Evolutionary conservation across 2,329 filamentous ascomycete genomes (phyloP), one percentile per base, ranked within the genome.

Genomic region (Orbilia oligospora): DNA sequence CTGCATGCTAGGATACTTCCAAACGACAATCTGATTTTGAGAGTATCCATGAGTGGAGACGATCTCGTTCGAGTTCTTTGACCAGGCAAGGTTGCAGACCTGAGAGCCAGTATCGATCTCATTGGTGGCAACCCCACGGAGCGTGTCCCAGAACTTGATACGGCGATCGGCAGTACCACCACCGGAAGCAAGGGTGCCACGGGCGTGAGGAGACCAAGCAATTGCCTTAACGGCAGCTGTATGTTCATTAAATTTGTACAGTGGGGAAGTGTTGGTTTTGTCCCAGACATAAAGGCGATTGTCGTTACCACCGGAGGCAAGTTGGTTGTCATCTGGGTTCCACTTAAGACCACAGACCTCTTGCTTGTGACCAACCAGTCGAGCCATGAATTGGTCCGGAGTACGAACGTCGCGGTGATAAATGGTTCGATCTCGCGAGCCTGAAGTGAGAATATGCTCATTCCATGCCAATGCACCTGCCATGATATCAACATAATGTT

Each of bases 281-380:
- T 99, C 96, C 96, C 96, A 99, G 24, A 99, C 94, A 89, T 98
- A 96, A 55, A 99, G 88, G 84, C 98, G 98, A 86, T 99, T 99
- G 86, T 99, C 96, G 84, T 99, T 99, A 5, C 96, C 96, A 63
- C 96, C 96, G 70, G 93, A 97, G 12, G 96, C 96, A 27, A 99
- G 88, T 84, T 99, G 96, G 4, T 94, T 93, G 82, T 97, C 95
- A 81, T 98, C 94, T 72, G 92, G 93, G 82, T 99, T 99, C 96
- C 96, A 99, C 82, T 94, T 94, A 64, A 99, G 86, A 8, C 96
- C 96, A 83, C 96, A 99, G 12, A 99, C 93, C 85, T 99, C 96
- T 85, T 99, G 96, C 84, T 98, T 99, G 85, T 99, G 96, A 6
- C 96, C 96, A 6, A 93, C 91, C 3, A 99, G 87, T 83, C 94